Evolutionary conservation across 345 rosid genomes (phyloP), one percentile per base, ranked within the genome.

Genomic region (Garcia nutans): DNA sequence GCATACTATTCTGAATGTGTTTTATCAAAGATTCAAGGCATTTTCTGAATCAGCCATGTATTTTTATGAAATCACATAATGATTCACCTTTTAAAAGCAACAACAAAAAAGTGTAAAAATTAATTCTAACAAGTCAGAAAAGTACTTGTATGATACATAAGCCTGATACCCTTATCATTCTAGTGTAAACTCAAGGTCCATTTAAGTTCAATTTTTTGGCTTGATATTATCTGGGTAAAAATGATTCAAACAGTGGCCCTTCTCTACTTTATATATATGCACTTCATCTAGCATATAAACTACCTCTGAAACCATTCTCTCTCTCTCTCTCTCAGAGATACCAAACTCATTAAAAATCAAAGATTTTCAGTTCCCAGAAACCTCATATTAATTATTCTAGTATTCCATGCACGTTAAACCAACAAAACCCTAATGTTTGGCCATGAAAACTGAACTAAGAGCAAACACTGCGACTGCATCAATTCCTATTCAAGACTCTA

Each of bases 371-470:
- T 66, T 72, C 52, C 41, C 59, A 64, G 19, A 49, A 10, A 44
- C 62, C 75, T 65, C 41, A 37, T 37, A 28, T 28, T 28, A 37
- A 37, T 37, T 37, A 37, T 37, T 37, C 6, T 37, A 3, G 0
- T 3, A 37, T 37, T 71, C 76, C 78, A 74, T 78, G 78, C 85
- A 81, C 66, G 80, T 74, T 74, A 47, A 57, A 33, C 19, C 44
- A 42, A 56, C 65, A 28, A 72, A 58, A 72, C 75, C 70, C 81
- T 68, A 67, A 60, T 15, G 73, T 16, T 28, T 68, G 65, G 62
- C 78, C 76, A 86, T 90, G 92, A 85, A 84, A 76, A 79, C 88
- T 8, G 88, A 86, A 67, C 37, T 85, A 10, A 81, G 84, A 82
- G 75, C 81, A 65, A 90, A 80, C 78, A 31, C 72, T 8, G 13